phyloP scores from a whole-genome alignment of 441 rosid species.

The Sinapis alba region DNA sequence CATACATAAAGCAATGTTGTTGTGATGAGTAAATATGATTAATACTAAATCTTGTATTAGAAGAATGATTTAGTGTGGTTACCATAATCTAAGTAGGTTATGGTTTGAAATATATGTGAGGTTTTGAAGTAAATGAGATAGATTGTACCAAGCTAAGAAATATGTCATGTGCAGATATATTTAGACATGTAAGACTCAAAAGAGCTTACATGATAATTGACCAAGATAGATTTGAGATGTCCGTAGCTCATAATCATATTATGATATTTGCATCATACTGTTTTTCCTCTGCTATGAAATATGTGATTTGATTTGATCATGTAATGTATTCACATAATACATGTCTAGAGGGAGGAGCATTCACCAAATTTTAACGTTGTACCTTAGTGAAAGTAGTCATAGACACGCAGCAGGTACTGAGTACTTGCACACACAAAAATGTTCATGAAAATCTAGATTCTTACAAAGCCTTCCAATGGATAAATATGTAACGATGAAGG shows the following conservation, averaged over 20 bases:
- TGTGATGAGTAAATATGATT: too few species aligned
- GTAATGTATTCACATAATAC: background rate
- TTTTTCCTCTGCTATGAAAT: background rate
- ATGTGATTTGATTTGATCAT: background rate
- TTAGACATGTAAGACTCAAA: background rate
- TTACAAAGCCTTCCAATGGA: background rate
- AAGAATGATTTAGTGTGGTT: too few species aligned
- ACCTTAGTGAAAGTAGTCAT: background rate
- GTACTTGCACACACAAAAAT: background rate
- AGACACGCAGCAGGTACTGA: background rate
- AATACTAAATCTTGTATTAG: too few species aligned
- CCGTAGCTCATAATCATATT: background rate
- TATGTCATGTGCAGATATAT: background rate
- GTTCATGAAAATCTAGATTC: too few species aligned
- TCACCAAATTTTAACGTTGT: background rate
- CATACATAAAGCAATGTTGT: too few species aligned
- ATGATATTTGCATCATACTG: background rate
- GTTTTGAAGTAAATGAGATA: background rate
- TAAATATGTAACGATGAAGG: background rate
- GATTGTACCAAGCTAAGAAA: background rate
- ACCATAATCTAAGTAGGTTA: background rate
- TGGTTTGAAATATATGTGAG: background rate
- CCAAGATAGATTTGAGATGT: background rate
- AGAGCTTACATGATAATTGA: background rate
- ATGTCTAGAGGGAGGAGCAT: background rate